Percentiles rank a stretch among this genome's conserved stretches.
Evolutionary conservation across 1,284 basidiomycete genomes (phyloP).

Genomic region (Takashimella tepidaria): DNA sequence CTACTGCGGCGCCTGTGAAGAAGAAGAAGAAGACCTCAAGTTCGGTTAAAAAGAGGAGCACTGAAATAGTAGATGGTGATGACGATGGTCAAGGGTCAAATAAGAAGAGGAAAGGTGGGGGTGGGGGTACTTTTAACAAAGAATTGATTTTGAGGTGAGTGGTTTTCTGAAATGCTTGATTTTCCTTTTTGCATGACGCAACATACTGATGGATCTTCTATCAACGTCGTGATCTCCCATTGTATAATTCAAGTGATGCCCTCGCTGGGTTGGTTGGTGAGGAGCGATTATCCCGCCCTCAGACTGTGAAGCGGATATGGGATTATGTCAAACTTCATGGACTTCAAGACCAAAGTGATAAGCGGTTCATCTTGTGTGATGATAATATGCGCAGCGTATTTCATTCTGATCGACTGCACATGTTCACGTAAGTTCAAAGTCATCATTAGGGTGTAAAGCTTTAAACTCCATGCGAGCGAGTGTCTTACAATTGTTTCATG

Average conservation of each 20-base stretch:
- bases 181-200: too few relatives aligned
- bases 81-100: conserved; percentile 10
- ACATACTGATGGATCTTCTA: too few relatives aligned
- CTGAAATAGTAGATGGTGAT: conserved; percentile 22
- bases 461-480: background rate
- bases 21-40: conserved; percentile 33
- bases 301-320: conserved; percentile 54
- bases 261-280: conserved; percentile 36
- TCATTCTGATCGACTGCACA: conserved; percentile 49
- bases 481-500: background rate
- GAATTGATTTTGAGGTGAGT: conserved; percentile 45
- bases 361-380: conserved; percentile 52
- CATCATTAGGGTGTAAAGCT: background rate
- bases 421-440: conserved; percentile 43
- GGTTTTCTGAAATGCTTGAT: too few relatives aligned
- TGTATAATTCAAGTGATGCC: conserved; percentile 30
- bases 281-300: conserved; percentile 47
- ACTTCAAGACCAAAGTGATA: conserved; percentile 52
- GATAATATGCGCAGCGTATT: conserved; percentile 49
- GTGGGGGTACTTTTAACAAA: conserved; percentile 46
- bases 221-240: too few relatives aligned
- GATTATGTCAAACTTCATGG: conserved; percentile 52
- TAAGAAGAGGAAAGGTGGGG: conserved; percentile 30
- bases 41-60: conserved; percentile 16
- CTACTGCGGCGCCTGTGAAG: conserved; percentile 16